Evolutionary conservation across 106 monocot species (phyloP).

Genomic region (Agapanthus africanus): DNA sequence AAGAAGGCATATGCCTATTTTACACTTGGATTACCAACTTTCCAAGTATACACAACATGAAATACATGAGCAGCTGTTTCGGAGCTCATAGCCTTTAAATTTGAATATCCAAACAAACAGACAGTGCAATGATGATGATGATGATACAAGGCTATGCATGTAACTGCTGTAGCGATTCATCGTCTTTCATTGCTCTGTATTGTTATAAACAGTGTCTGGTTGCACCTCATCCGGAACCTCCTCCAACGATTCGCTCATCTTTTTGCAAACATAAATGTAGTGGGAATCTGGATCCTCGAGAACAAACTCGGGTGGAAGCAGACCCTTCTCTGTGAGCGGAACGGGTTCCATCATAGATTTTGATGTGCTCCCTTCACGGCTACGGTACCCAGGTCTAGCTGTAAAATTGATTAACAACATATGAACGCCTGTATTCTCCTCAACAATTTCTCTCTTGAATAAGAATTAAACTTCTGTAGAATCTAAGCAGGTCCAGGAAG

Average conservation of each 20-base stretch:
- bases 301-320: constrained; percentile 56
- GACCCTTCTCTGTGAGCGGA: constrained; percentile 59
- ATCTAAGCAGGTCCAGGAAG: too few species aligned
- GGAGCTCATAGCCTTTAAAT: background rate
- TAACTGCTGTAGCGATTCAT: background rate
- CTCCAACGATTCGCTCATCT: constrained; percentile 27
- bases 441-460: too few species aligned
- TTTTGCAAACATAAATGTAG: constrained; percentile 78
- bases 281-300: constrained; percentile 95
- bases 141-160: too few species aligned
- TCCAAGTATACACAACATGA: background rate
- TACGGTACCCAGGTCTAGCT: constrained; percentile 76
- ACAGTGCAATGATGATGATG: background rate
- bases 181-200: background rate
- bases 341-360: constrained; percentile 63
- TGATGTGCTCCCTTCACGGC: constrained; percentile 16
- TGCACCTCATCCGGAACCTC: background rate
- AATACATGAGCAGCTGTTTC: background rate
- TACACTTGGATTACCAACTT: background rate
- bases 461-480: too few species aligned
- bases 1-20: too few species aligned
- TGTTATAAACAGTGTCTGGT: background rate
- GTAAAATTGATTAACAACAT: constrained; percentile 14
- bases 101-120: background rate
- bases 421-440: too few species aligned